A percentile compares a stretch with the other conserved stretches of the same genome.
These are phyloP conservation scores for Penicillium sp. DNA, from an alignment of 2,329 filamentous ascomycete genomes.

Conservation along the genomic window DNA sequence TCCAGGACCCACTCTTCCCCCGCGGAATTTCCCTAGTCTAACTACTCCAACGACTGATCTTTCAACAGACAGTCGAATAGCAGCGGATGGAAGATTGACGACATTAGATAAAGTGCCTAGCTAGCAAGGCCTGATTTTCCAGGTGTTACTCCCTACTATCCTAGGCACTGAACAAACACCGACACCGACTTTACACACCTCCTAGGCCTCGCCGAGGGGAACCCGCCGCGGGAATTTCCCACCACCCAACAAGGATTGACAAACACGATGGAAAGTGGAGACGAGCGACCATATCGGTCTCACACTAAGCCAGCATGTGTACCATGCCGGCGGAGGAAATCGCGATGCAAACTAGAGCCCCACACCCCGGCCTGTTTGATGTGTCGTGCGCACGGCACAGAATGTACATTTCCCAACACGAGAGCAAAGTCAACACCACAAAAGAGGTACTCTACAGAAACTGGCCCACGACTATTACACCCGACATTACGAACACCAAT, in stretches of 20 bases:
- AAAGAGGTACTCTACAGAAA: not conserved
- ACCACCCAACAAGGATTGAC: not conserved
- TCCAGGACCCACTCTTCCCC: not conserved
- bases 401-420: constrained; percentile 14
- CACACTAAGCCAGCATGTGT: constrained; percentile 18
- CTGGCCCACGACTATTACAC: not conserved
- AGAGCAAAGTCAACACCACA: not conserved
- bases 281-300: constrained; percentile 16
- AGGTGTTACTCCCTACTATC: not conserved
- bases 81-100: not conserved
- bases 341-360: constrained; percentile 13
- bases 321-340: constrained; percentile 15
- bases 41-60: not conserved
- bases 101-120: not conserved
- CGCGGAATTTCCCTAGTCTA: not conserved
- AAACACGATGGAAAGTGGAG: constrained; percentile 5
- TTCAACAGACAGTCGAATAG: not conserved
- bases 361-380: constrained; percentile 11
- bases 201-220: not conserved
- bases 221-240: not conserved
- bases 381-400: constrained; percentile 17
- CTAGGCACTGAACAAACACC: not conserved
- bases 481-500: not conserved
- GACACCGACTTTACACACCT: not conserved
- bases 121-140: not conserved